phyloP scores from a whole-genome alignment of 371 early-diverging fungal genomes.

The Mortierella sp. region DNA sequence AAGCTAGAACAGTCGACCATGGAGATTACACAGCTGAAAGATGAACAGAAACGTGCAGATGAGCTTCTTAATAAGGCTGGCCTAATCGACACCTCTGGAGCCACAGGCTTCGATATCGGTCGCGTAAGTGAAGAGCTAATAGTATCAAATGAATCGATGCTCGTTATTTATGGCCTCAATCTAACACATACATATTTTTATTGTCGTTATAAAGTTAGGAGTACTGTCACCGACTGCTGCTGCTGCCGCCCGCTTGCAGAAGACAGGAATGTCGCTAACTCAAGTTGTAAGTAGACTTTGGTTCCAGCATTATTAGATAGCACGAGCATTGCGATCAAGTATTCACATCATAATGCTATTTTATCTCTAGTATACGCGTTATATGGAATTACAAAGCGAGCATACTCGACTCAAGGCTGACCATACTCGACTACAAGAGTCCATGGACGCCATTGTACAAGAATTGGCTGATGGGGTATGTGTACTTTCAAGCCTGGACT shows the following conservation, averaged over 20 bases:
- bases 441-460: conserved; percentile 66
- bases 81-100: conserved; percentile 26
- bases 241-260: conserved; percentile 62
- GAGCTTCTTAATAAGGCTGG: conserved; percentile 48
- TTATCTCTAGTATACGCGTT: conserved; percentile 64
- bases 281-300: conserved; percentile 62
- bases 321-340: neutral
- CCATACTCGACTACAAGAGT: conserved; percentile 62
- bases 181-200: neutral
- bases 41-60: conserved; percentile 51
- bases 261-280: conserved; percentile 69
- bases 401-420: conserved; percentile 62
- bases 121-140: conserved; percentile 21
- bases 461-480: conserved; percentile 67
- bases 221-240: conserved; percentile 72
- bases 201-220: conserved; percentile 18
- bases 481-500: neutral
- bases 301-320: neutral
- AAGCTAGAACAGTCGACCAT: conserved; percentile 27
- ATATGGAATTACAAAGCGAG: conserved; percentile 68
- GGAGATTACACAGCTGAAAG: conserved; percentile 61
- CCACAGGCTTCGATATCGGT: conserved; percentile 29
- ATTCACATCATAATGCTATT: neutral
- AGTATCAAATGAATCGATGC: too few relatives aligned
- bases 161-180: neutral